Evolutionary conservation across 2,329 filamentous ascomycete species (phyloP).

Genomic region (Alternaria angustiovoidea): DNA sequence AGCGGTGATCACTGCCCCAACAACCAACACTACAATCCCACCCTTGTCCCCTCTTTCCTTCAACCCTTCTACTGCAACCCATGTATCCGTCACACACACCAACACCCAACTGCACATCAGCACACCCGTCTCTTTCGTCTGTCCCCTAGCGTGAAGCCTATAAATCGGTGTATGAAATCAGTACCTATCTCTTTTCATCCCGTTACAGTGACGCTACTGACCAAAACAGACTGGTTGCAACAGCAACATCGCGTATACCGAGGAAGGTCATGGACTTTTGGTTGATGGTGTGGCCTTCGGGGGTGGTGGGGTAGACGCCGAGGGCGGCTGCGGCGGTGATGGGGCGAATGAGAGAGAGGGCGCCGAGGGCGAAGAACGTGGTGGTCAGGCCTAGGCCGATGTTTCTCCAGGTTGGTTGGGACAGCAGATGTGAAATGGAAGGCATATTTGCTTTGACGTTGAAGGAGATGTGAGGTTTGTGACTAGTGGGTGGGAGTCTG

Average conservation of each 20-base stretch:
- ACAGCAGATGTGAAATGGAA: not conserved
- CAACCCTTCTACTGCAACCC: not conserved
- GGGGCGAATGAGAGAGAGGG: conserved; percentile 2
- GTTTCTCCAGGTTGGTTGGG: conserved; percentile 7
- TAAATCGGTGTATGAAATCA: no score
- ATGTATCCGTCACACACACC: not conserved
- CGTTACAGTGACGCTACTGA: not conserved
- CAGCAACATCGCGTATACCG: conserved; percentile 15
- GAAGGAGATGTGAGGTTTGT: no score
- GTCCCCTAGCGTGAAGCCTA: not conserved
- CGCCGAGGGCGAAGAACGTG: conserved; percentile 11
- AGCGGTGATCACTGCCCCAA: not conserved
- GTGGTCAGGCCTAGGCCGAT: conserved; percentile 16
- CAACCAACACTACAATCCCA: not conserved
- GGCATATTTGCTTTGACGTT: not conserved
- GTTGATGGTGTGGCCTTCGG: conserved; percentile 9
- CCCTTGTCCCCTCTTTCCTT: not conserved
- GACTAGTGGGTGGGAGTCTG: not conserved
- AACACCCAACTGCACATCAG: not conserved
- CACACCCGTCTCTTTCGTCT: not conserved
- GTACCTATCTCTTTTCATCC: no score
- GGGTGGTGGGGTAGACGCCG: conserved; percentile 7
- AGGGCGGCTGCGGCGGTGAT: not conserved
- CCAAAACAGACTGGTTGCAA: conserved; percentile 9
- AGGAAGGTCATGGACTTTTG: conserved; percentile 17